A percentile compares a stretch with the other conserved stretches of the same genome.
These are phyloP conservation scores for Mallotus japonicus DNA, from an alignment of 441 rosid species.

Conservation along the genomic window DNA sequence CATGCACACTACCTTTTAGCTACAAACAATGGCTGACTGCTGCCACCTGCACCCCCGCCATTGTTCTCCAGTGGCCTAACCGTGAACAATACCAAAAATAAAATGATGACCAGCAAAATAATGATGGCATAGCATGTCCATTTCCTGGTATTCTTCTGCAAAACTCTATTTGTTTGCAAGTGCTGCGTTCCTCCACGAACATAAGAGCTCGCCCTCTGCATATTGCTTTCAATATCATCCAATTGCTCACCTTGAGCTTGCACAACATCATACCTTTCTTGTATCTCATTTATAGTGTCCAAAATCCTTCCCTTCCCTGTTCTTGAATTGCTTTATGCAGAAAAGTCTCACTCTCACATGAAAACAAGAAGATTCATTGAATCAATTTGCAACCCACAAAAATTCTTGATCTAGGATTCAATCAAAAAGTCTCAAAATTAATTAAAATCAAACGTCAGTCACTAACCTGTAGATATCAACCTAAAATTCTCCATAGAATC, in stretches of 20 bases:
- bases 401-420: no score
- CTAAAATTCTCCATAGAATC: no score
- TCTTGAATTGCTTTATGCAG: no score
- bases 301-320: no score
- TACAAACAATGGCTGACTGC: slow-evolving; percentile 31
- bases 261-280: slow-evolving; percentile 8
- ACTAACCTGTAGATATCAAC: no score
- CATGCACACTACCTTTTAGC: slow-evolving; percentile 62
- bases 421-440: no score
- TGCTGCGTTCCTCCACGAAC: slow-evolving; percentile 56
- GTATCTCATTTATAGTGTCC: no score
- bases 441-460: no score
- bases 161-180: slow-evolving; percentile 53
- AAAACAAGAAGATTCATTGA: no score
- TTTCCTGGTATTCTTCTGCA: slow-evolving; percentile 77
- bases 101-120: slow-evolving; percentile 58
- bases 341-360: no score
- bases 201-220: slow-evolving; percentile 57
- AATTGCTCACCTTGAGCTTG: slow-evolving; percentile 74
- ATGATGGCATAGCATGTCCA: slow-evolving; percentile 75
- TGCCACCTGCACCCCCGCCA: not conserved
- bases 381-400: no score
- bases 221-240: slow-evolving; percentile 85
- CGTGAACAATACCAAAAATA: slow-evolving; percentile 59
- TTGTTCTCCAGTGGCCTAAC: slow-evolving; percentile 62